Base-by-base conservation (phyloP, 2,329 filamentous ascomycete species). In the Fonsecaea multimorphosa region DNA sequence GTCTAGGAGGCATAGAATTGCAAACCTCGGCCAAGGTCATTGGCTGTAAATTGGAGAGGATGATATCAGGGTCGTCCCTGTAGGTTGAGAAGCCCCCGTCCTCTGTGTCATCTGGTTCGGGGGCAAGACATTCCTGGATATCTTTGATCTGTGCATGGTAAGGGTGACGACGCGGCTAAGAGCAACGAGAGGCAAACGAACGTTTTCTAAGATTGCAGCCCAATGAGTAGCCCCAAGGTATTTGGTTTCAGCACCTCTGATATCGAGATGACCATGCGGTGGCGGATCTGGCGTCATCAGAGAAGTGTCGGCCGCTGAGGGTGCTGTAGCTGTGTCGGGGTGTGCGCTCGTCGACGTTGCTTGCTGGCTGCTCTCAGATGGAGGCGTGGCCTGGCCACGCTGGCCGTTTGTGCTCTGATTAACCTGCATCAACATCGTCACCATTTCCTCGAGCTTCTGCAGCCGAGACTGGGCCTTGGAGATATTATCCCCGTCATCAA, bases 141-240 rank as follows among this genome's bases (percentile, higher is more conserved):
- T 19, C 16, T 63, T 52, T 68, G 24, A 59, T 58, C 57, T 62
- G 52, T 32, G 46, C 22, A 31, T 19, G 31, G 22, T 62, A 31
- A 51, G 51, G 31, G n/a, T 31, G 38, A 38, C 27, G 12, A 51
- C n/a, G 19, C 22, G 49, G 24, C n/a, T 6, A 7, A 19, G 31
- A 27, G 38, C 4, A 19, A 22, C 38, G 7, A 59, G 46, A 29
- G 5, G 16, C 3, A 27, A 36, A 49, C 70, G 52, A 53, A 74
- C 73, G 55, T 76, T 74, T 59, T 76, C 74, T 51, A 80, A 64
- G 9, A 80, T 77, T 1, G 78, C 73, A 36, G 74, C 73, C 78
- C 78, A 80, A 62, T 80, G 78, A 36, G 75, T 72, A 19, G 76
- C 74, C 27, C 76, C 78, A 12, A 77, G 73, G 65, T 80, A 80